phyloP scores from a whole-genome alignment of 495 filamentous ascomycete species.

The Staphylotrichum tortipilum region DNA sequence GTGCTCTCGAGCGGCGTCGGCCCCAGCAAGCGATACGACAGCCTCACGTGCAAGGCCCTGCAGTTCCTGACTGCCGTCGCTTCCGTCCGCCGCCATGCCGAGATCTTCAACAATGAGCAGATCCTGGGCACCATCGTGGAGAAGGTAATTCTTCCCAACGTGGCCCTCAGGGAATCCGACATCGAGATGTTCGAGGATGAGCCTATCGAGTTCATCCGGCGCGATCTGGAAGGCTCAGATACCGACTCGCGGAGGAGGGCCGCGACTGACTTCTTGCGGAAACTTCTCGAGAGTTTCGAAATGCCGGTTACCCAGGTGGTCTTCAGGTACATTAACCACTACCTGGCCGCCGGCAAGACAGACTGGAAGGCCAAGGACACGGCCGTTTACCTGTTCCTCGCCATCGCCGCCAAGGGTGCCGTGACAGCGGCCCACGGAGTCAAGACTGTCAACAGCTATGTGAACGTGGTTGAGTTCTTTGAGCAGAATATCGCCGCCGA shows the following conservation, averaged over 20 bases:
- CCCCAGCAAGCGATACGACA: slow-evolving; percentile 84
- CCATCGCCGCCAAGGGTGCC: slow-evolving; percentile 84
- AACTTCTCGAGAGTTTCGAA: slow-evolving; percentile 83
- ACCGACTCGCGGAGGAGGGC: slow-evolving; percentile 85
- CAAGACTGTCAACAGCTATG: slow-evolving; percentile 70
- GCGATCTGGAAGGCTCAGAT: slow-evolving; percentile 93
- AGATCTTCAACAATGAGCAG: slow-evolving; percentile 71
- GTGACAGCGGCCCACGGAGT: slow-evolving; percentile 81
- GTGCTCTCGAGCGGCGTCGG: slow-evolving; percentile 81
- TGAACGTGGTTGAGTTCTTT: slow-evolving; percentile 90
- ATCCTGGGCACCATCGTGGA: slow-evolving; percentile 77
- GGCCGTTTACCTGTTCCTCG: slow-evolving; percentile 87
- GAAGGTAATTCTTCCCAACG: slow-evolving; percentile 90
- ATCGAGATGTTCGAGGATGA: slow-evolving; percentile 96
- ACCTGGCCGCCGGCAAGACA: slow-evolving; percentile 54
- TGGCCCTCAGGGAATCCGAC: slow-evolving; percentile 82
- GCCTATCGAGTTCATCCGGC: slow-evolving; percentile 94
- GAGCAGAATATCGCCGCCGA: slow-evolving; percentile 79
- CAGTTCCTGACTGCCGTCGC: slow-evolving; percentile 90
- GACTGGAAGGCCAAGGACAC: slow-evolving; percentile 98
- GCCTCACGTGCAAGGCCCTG: slow-evolving; percentile 86
- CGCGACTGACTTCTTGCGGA: slow-evolving; percentile 85
- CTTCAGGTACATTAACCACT: slow-evolving; percentile 72
- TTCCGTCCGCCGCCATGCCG: slow-evolving; percentile 63
- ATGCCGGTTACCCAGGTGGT: slow-evolving; percentile 71